These are phyloP conservation scores for Xylariaceae sp. DNA, from an alignment of 2,329 filamentous ascomycete species.

Conservation along the genomic window DNA sequence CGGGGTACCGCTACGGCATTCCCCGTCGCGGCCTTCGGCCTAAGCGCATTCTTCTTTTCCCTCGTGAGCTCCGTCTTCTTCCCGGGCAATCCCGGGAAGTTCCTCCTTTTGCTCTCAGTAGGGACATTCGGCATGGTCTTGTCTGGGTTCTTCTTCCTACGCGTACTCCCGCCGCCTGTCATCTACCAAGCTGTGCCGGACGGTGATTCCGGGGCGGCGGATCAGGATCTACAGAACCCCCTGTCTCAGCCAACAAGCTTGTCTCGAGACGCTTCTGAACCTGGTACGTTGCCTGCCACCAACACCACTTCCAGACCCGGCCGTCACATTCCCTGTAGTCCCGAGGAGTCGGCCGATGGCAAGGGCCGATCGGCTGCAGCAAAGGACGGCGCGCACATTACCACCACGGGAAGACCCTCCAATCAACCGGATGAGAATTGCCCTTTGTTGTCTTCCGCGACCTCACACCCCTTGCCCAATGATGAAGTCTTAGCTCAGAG, in stretches of 20 bases:
- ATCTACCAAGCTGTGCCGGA: slow-evolving; percentile 53
- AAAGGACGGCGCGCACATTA: slow-evolving; percentile 17
- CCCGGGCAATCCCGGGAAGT: slow-evolving; percentile 74
- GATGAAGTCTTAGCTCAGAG: slow-evolving; percentile 47
- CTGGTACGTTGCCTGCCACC: slow-evolving; percentile 54
- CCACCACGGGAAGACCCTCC: slow-evolving; percentile 13
- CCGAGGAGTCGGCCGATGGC: slow-evolving; percentile 18
- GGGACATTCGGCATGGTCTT: slow-evolving; percentile 75
- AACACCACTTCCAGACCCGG: slow-evolving; percentile 32
- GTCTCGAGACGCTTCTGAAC: slow-evolving; percentile 45
- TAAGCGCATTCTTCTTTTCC: slow-evolving; percentile 96
- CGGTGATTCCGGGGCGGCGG: slow-evolving; percentile 32
- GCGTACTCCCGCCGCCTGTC: slow-evolving; percentile 55
- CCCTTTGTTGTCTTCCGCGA: slow-evolving; percentile 66
- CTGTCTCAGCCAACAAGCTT: slow-evolving; percentile 40
- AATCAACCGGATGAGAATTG: slow-evolving; percentile 66
- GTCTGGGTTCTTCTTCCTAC: slow-evolving; percentile 77
- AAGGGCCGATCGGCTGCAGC: slow-evolving; percentile 22
- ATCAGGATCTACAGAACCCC: slow-evolving; percentile 39
- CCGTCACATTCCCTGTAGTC: slow-evolving; percentile 26
- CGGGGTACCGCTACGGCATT: slow-evolving; percentile 92
- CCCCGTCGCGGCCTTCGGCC: slow-evolving; percentile 83
- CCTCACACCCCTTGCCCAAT: slow-evolving; percentile 43
- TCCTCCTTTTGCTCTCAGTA: slow-evolving; percentile 72
- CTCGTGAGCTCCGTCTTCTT: slow-evolving; percentile 70